Conservation (phyloP, 176 grass and related monocot species). For the Dactylis glomerata region DNA sequence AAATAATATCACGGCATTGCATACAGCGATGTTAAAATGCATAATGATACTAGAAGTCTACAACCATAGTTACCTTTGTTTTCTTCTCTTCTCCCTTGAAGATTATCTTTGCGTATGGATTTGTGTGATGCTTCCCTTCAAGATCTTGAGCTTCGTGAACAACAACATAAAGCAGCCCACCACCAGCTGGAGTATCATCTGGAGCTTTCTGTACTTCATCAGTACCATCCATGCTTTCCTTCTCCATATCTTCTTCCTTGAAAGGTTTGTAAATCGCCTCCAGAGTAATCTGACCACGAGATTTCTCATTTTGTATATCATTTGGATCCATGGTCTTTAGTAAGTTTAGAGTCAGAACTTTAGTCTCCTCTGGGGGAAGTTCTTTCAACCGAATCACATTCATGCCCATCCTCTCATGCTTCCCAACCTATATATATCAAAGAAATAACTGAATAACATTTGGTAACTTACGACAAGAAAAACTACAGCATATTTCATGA, state of each 20-base stretch:
- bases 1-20: neutral
- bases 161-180: slow-evolving; percentile 72
- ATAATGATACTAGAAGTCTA: neutral
- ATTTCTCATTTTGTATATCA: slow-evolving; percentile 76
- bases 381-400: slow-evolving; percentile 66
- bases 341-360: slow-evolving; percentile 63
- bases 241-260: slow-evolving; percentile 72
- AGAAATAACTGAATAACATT: neutral
- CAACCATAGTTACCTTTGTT: slow-evolving; percentile 62
- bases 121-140: slow-evolving; percentile 91
- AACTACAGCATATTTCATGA: slow-evolving; percentile 18
- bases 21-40: neutral
- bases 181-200: slow-evolving; percentile 65
- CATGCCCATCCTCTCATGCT: slow-evolving; percentile 84
- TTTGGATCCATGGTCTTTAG: slow-evolving; percentile 72
- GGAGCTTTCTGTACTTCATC: slow-evolving; percentile 56
- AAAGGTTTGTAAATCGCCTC: slow-evolving; percentile 81
- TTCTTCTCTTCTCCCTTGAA: slow-evolving; percentile 85
- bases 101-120: slow-evolving; percentile 77
- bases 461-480: neutral
- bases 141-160: slow-evolving; percentile 90
- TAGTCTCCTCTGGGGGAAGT: slow-evolving; percentile 60
- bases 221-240: slow-evolving; percentile 27
- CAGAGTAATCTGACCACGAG: slow-evolving; percentile 64
- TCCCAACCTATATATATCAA: slow-evolving; percentile 63